Base-by-base conservation (phyloP, 2,329 filamentous ascomycete species). In the Hymenotorrendiella dingleyae region DNA sequence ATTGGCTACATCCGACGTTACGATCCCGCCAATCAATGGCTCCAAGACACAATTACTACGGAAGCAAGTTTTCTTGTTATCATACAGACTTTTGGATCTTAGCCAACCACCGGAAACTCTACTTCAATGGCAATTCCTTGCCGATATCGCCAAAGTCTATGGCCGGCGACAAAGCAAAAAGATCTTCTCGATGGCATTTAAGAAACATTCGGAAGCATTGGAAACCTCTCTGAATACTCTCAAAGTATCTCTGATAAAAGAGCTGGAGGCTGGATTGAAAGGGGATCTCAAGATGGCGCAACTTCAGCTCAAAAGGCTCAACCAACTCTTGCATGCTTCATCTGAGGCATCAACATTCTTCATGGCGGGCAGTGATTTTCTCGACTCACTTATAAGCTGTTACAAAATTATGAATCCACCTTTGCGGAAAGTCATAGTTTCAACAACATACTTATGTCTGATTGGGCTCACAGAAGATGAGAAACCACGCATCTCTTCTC, bases 341-440 rank as follows among this genome's bases (percentile, higher is more conserved):
- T 69, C 78, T 0, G 67, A 72, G 16, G 67, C 71, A 1, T 75
- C 74, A 16, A 65, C 68, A 1, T 69, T 86, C 53, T 82, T 95
- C 55, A 76, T 94, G 54, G 84, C 84, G 0, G 91, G 91, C 1
- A 89, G 85, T 38, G 91, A 96, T 64, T 91, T 93, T 54, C 64
- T 95, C 16, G 91, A 96, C 60, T 79, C 84, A 1, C 71, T 95
- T 10, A 69, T 78, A 27, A 67, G 68, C 37, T 80, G 80, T 48
- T 90, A 82, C 62, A 72, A 69, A 36, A 73, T 82, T 44, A 80
- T 78, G 62, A 77, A 81, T 43, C 73, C 76, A 14, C 72, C 73
- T 0, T 55, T 89, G 32, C 77, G 81, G 45, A 84, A 78, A 49
- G 73, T 76, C 12, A 74, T 94, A 22, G 72, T 90, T 35, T 79